Percentiles rank a stretch among this genome's conserved stretches.
Conservation (phyloP, 768 basidiomycete species). For the Mycena galericulata region DNA sequence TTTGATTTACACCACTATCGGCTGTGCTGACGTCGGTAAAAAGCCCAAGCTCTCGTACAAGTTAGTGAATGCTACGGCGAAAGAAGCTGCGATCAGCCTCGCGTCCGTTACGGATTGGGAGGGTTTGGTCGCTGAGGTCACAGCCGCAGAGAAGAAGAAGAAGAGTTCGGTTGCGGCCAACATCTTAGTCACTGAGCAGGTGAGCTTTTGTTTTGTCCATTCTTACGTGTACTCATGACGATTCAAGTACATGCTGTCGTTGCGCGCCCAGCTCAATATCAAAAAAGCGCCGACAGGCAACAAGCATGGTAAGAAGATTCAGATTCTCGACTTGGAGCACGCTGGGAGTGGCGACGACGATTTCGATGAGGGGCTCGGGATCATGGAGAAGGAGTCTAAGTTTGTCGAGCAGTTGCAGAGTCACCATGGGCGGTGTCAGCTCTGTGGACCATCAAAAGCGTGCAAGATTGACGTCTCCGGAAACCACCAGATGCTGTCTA, state of each 20-base stretch:
- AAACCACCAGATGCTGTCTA: background rate
- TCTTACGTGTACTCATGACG: background rate
- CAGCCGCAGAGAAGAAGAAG: slow-evolving; percentile 5
- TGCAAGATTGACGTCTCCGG: slow-evolving; percentile 11
- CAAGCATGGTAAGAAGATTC: background rate
- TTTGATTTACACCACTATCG: background rate
- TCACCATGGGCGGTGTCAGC: background rate
- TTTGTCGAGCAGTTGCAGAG: background rate
- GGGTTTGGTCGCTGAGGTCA: slow-evolving; percentile 3
- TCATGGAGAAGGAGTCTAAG: slow-evolving; percentile 3
- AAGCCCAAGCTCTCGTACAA: slow-evolving; percentile 7
- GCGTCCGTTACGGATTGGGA: background rate
- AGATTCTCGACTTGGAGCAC: slow-evolving; percentile 18
- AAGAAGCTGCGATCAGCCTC: background rate
- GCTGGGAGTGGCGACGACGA: slow-evolving; percentile 10
- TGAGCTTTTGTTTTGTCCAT: background rate
- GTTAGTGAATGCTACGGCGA: background rate
- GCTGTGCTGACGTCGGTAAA: background rate
- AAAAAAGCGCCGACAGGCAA: background rate
- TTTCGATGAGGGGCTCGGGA: slow-evolving; percentile 9
- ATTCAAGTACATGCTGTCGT: slow-evolving; percentile 1
- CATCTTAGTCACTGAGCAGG: slow-evolving; percentile 8
- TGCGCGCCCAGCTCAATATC: background rate
- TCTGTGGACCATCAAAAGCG: slow-evolving; percentile 12
- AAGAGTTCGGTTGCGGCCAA: background rate